Conservation (phyloP, 2,329 filamentous ascomycete species). For the Colletotrichum liaoningense region DNA sequence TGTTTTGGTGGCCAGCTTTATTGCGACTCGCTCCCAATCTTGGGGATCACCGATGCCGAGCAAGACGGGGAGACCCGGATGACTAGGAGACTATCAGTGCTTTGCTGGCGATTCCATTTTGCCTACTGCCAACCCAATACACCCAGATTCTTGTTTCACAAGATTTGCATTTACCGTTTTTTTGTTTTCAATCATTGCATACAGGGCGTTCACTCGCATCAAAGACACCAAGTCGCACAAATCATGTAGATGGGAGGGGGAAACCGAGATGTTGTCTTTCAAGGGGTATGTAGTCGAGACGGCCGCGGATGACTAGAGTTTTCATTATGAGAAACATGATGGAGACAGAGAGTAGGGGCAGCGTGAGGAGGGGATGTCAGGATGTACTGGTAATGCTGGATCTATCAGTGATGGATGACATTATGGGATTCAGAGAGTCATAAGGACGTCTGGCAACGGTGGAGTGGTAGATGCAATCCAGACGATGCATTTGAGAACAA, state of each 20-base stretch:
- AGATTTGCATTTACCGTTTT: conserved; percentile 34
- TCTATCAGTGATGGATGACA: conserved; percentile 23
- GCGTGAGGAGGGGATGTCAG: not conserved
- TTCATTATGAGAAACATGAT: conserved; percentile 26
- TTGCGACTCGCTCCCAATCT: not conserved
- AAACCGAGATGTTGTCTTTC: not conserved
- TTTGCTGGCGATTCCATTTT: conserved; percentile 21
- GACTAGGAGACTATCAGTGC: not conserved
- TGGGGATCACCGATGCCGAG: not conserved
- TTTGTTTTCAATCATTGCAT: conserved; percentile 33
- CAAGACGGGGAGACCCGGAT: not conserved
- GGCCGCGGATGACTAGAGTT: conserved; percentile 16
- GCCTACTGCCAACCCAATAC: conserved; percentile 26
- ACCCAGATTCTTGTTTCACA: conserved; percentile 29
- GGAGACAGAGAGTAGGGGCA: not conserved
- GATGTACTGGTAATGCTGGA: conserved; percentile 29
- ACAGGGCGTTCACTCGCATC: conserved; percentile 34
- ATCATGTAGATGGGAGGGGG: conserved; percentile 29
- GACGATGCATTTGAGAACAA: conserved; percentile 28
- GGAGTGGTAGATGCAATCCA: conserved; percentile 22
- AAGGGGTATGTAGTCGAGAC: not conserved
- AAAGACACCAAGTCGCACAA: conserved; percentile 34
- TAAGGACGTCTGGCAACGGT: conserved; percentile 15
- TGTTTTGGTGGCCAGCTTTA: not conserved
- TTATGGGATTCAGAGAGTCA: conserved; percentile 29